Conservation (phyloP, 345 rosid species). For the Orychophragmus violaceus region DNA sequence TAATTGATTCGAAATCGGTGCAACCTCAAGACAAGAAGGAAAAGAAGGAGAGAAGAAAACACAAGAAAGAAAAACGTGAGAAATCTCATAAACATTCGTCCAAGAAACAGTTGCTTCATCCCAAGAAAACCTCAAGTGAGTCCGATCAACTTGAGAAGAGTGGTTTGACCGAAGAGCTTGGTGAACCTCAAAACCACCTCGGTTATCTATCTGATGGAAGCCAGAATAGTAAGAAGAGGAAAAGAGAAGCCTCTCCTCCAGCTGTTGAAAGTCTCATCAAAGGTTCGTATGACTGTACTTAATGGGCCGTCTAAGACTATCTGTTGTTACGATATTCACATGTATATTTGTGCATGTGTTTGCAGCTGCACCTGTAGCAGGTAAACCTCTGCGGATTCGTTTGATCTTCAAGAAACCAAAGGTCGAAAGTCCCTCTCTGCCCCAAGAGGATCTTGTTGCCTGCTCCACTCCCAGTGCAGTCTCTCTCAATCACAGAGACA, state of each 20-base stretch:
- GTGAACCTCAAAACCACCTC: conserved; percentile 9
- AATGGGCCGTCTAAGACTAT: background rate
- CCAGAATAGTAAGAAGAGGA: conserved; percentile 41
- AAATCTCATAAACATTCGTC: background rate
- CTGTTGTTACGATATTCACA: background rate
- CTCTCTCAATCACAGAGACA: background rate
- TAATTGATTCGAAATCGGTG: background rate
- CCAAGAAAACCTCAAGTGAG: conserved; percentile 14
- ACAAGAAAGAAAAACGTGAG: background rate
- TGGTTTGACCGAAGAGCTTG: conserved; percentile 28
- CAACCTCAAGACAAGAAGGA: background rate
- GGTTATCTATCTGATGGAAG: conserved; percentile 42
- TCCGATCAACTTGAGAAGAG: conserved; percentile 25
- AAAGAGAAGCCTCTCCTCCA: background rate
- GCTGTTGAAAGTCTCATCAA: conserved; percentile 16
- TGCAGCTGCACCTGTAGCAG: conserved; percentile 25
- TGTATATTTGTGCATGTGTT: background rate
- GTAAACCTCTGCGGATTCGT: conserved; percentile 44
- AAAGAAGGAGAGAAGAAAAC: conserved; percentile 25
- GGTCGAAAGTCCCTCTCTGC: background rate
- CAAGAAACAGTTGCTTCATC: background rate
- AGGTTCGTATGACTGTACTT: conserved; percentile 23
- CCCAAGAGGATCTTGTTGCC: background rate
- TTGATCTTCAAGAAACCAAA: conserved; percentile 31
- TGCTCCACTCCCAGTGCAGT: conserved; percentile 19